A percentile compares a stretch with the other conserved stretches of the same genome.
phyloP scores from a whole-genome alignment of 2,329 filamentous ascomycete genomes.

The Fusarium sp. region DNA sequence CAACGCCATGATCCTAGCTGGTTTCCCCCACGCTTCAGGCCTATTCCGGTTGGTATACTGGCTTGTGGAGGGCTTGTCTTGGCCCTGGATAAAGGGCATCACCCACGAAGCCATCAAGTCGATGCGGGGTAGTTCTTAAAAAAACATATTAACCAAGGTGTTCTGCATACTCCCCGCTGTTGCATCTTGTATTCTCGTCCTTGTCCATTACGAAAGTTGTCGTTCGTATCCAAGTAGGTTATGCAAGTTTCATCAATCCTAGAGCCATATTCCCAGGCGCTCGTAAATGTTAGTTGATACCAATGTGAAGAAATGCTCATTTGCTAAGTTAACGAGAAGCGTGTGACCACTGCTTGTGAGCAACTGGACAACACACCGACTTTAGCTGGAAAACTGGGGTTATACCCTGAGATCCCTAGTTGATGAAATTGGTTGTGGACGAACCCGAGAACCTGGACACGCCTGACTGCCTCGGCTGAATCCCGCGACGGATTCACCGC shows the following conservation, averaged over 20 bases:
- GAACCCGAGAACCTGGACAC: too few relatives aligned
- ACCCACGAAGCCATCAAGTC: too few relatives aligned
- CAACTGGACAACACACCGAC: too few relatives aligned
- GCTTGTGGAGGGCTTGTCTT: background rate
- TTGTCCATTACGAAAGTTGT: constrained; percentile 50
- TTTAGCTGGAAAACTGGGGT: too few relatives aligned
- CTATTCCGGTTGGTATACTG: background rate
- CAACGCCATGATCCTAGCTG: constrained; percentile 30
- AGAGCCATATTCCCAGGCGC: constrained; percentile 50
- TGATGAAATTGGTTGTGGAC: too few relatives aligned
- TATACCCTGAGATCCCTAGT: too few relatives aligned
- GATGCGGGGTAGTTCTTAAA: too few relatives aligned
- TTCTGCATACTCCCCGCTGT: constrained; percentile 12
- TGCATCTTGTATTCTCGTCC: constrained; percentile 35
- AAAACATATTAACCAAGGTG: too few relatives aligned
- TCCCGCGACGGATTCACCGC: too few relatives aligned
- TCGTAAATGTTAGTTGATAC: constrained; percentile 29
- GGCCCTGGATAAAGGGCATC: background rate
- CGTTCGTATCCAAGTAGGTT: constrained; percentile 53
- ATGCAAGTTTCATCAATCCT: constrained; percentile 54
- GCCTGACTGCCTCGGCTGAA: too few relatives aligned
- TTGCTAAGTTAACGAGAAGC: constrained; percentile 4
- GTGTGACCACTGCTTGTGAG: too few relatives aligned
- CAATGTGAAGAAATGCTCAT: background rate
- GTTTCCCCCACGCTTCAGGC: background rate